A percentile compares a stretch with the other conserved stretches of the same genome.
Conservation (phyloP, 2,329 filamentous ascomycete species). For the Domatiomyces catenatus region DNA sequence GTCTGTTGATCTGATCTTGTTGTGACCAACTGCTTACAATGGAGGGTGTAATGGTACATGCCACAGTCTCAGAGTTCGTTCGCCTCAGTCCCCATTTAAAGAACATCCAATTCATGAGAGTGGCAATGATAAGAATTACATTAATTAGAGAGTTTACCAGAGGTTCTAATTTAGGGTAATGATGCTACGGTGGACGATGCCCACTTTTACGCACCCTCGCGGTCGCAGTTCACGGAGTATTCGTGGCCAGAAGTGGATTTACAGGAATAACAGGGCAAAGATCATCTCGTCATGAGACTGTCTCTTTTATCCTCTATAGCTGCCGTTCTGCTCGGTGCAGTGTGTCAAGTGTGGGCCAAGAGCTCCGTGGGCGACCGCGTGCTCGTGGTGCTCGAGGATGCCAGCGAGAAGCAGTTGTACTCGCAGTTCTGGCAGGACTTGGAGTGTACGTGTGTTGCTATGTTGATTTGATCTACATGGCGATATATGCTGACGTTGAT, state of each 20-base stretch:
- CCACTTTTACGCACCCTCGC: no score
- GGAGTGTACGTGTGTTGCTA: slow-evolving; percentile 23
- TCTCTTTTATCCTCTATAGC: slow-evolving; percentile 41
- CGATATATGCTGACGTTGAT: neutral
- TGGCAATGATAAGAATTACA: no score
- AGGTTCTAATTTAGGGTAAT: no score
- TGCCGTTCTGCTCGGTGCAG: slow-evolving; percentile 47
- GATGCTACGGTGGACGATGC: no score
- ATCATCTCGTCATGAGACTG: slow-evolving; percentile 45
- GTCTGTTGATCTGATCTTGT: no score
- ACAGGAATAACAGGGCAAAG: neutral
- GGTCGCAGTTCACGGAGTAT: neutral
- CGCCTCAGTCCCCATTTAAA: no score
- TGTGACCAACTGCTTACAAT: no score
- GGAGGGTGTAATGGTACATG: no score
- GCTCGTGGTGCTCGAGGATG: slow-evolving; percentile 73
- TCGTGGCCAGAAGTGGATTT: neutral
- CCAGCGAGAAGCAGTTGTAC: slow-evolving; percentile 65
- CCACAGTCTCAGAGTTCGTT: no score
- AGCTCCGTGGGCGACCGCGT: slow-evolving; percentile 67
- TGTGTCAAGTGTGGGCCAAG: slow-evolving; percentile 48
- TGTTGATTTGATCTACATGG: neutral
- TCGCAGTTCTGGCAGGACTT: slow-evolving; percentile 51
- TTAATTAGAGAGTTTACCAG: no score
- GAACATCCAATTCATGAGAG: no score